Evolutionary conservation across 495 filamentous ascomycete genomes (phyloP).

Genomic region (Staphylotrichum tortipilum): DNA sequence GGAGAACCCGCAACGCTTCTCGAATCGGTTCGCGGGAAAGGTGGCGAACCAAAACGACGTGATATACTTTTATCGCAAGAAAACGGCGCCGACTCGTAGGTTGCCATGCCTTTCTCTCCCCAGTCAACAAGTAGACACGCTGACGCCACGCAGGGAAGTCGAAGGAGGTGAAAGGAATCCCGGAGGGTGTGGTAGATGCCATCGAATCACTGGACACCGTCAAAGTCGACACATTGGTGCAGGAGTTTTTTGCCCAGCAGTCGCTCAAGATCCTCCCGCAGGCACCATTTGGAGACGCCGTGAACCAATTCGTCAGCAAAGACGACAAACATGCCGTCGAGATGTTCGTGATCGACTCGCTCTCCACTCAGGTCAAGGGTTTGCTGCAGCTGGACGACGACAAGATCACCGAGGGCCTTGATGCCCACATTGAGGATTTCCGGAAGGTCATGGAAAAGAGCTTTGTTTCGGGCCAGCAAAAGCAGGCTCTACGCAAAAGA

Average conservation of each 20-base stretch:
- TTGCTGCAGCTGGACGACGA: slow-evolving; percentile 61
- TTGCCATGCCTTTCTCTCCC: neutral
- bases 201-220: slow-evolving; percentile 61
- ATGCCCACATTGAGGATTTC: slow-evolving; percentile 61
- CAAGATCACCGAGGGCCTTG: slow-evolving; percentile 50
- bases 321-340: slow-evolving; percentile 92
- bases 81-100: slow-evolving; percentile 41
- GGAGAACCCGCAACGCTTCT: slow-evolving; percentile 95
- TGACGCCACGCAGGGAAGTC: slow-evolving; percentile 18
- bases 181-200: slow-evolving; percentile 51
- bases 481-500: slow-evolving; percentile 44
- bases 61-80: slow-evolving; percentile 86
- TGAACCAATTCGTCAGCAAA: slow-evolving; percentile 88
- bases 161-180: slow-evolving; percentile 39
- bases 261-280: slow-evolving; percentile 84
- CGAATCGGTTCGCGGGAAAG: slow-evolving; percentile 79
- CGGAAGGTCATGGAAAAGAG: slow-evolving; percentile 61
- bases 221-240: slow-evolving; percentile 78
- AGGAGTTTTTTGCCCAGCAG: slow-evolving; percentile 75
- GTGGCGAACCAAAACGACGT: slow-evolving; percentile 94
- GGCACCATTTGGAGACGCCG: slow-evolving; percentile 85
- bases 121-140: neutral
- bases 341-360: slow-evolving; percentile 72
- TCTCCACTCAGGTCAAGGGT: slow-evolving; percentile 67
- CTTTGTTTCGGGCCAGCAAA: slow-evolving; percentile 60